Evolutionary conservation across 495 filamentous ascomycete species (phyloP).

Genomic region (Bryoglossum gracile): DNA sequence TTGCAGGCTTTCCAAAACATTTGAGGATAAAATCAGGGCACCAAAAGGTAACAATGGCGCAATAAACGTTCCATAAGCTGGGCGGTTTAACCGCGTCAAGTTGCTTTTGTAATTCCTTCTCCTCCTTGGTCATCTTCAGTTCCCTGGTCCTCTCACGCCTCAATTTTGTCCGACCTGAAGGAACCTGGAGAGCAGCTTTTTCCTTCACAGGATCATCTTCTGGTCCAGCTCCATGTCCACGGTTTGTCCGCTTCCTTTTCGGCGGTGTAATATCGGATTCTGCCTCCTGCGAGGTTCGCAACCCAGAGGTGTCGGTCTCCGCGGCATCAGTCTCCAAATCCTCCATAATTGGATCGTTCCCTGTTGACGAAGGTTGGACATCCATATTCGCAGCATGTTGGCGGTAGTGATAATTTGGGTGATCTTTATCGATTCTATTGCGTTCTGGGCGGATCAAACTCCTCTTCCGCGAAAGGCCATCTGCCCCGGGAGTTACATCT

Average conservation of each 20-base stretch:
- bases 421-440: conserved; percentile 67
- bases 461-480: conserved; percentile 60
- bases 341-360: conserved; percentile 80
- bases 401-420: conserved; percentile 91
- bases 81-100: conserved; percentile 68
- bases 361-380: conserved; percentile 80
- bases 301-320: conserved; percentile 19
- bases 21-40: conserved; percentile 75
- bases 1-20: conserved; percentile 83
- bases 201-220: conserved; percentile 21
- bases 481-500: conserved; percentile 15
- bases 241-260: conserved; percentile 35
- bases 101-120: conserved; percentile 48
- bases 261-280: conserved; percentile 36
- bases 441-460: conserved; percentile 86
- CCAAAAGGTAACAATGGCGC: conserved; percentile 89
- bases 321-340: conserved; percentile 41
- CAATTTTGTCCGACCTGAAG: conserved; percentile 33
- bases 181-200: conserved; percentile 8
- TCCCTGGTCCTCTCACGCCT: conserved; percentile 30
- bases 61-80: conserved; percentile 93
- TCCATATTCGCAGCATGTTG: conserved; percentile 88
- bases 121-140: conserved; percentile 53
- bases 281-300: conserved; percentile 21
- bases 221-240: conserved; percentile 24